Conservation (phyloP, 306 rosid genomes). For the Hippophae tibetana region DNA sequence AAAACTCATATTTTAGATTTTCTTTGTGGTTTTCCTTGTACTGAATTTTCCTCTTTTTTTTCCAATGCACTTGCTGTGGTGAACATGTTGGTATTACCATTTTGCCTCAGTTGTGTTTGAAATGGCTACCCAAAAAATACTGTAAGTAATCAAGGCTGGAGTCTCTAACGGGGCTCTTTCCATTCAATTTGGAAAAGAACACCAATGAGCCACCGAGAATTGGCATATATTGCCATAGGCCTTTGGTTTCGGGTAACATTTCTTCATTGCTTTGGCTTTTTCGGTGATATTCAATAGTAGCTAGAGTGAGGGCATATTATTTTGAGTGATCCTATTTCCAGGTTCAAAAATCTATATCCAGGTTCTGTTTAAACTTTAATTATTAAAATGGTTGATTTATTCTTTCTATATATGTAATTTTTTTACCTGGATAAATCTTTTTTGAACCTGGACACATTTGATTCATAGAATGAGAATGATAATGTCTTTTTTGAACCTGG, state of each 20-base stretch:
- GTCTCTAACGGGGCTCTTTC: slow-evolving; percentile 55
- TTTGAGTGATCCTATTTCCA: not conserved
- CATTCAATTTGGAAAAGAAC: slow-evolving; percentile 49
- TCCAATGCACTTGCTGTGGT: not conserved
- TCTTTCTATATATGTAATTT: too few species aligned
- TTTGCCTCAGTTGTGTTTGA: slow-evolving; percentile 18
- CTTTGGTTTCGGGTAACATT: slow-evolving; percentile 64
- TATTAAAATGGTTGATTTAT: too few species aligned
- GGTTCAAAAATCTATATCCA: not conserved
- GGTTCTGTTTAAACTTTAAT: too few species aligned
- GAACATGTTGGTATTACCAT: slow-evolving; percentile 4
- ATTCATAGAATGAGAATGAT: too few species aligned
- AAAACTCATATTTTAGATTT: too few species aligned
- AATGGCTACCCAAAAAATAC: slow-evolving; percentile 31
- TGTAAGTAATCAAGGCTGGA: slow-evolving; percentile 74
- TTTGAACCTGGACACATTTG: too few species aligned
- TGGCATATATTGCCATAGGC: slow-evolving; percentile 86
- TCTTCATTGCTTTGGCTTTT: slow-evolving; percentile 20
- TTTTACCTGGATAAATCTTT: too few species aligned
- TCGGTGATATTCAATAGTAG: slow-evolving; percentile 10
- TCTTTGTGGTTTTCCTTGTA: not conserved
- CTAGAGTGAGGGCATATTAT: not conserved
- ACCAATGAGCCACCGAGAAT: slow-evolving; percentile 70
- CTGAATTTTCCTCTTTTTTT: not conserved
- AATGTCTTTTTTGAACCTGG: too few species aligned